Base-by-base conservation (phyloP, 2,329 filamentous ascomycete species). In the Aaosphaeria arxii region DNA sequence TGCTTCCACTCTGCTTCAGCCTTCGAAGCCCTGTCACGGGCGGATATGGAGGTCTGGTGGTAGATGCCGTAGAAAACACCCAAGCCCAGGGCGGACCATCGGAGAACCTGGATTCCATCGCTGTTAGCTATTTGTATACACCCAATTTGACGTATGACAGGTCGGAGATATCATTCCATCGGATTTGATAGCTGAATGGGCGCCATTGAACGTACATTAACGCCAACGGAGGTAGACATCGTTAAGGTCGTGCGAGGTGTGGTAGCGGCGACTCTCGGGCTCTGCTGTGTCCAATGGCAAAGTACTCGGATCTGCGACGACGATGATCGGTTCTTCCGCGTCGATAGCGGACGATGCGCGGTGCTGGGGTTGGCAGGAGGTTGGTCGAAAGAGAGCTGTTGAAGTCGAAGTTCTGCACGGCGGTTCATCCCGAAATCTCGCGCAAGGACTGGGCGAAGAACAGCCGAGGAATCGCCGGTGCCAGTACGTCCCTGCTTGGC, bases 21-120 rank as follows among this genome's bases (percentile, higher is more conserved):
- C 63, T 86, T 83, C 60, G 85, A 79, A 53, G 81, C 75, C 76
- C 85, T 88, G 68, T 91, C 84, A 65, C 82, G 74, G 48, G 88
- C 74, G 61, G 77, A 86, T 74, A 99, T 87, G 54, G 84, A 82
- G 69, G 87, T 81, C 79, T 99, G 94, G 80, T 96, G 92, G 75
- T 86, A 89, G 79, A 96, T 85, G 73, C 94, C 94, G 80, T 99
- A 99, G 77, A 96, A 86, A 71, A 97, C 78, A 72, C 94, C 94
- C 67, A 90, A 80, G 69, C 86, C 88, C 61, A 99, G 88, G 71
- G 91, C 91, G 70, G 91, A 92, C 83, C 92, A 99, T 77, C 94
- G 91, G 74, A 97, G 84, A 74, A 99, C 92, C 94, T 99, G 74
- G 48, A 45, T 47, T 44, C 46, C 24, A 29, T 44, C 40, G 45